These are phyloP conservation scores for Fusarium proliferatum DNA, from an alignment of 2,329 filamentous ascomycete species.

Conservation along the genomic window DNA sequence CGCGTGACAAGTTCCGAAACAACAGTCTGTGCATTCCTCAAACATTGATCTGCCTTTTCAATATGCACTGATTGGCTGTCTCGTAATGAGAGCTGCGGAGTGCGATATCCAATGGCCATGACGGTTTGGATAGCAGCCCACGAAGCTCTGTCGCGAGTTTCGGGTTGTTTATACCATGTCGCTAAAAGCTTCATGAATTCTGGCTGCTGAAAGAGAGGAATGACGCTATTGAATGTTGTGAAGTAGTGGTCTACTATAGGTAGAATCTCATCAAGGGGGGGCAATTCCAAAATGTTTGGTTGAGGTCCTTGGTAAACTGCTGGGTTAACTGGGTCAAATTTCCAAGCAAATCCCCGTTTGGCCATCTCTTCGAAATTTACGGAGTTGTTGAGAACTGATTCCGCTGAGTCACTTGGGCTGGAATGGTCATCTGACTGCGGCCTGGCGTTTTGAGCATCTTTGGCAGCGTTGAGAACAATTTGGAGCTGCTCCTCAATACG, in stretches of 20 bases:
- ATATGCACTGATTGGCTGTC: slow-evolving; percentile 31
- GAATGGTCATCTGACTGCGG: slow-evolving; percentile 20
- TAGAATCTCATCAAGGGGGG: slow-evolving; percentile 50
- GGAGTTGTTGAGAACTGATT: neutral
- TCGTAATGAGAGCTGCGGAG: slow-evolving; percentile 32
- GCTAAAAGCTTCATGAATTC: slow-evolving; percentile 52
- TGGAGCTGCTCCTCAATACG: slow-evolving; percentile 50
- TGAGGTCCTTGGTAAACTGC: slow-evolving; percentile 32
- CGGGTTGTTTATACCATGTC: slow-evolving; percentile 48
- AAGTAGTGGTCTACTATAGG: slow-evolving; percentile 54
- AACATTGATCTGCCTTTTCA: slow-evolving; percentile 44
- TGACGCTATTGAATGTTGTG: slow-evolving; percentile 48
- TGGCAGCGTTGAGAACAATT: slow-evolving; percentile 44
- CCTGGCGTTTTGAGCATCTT: slow-evolving; percentile 10
- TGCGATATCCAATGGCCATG: slow-evolving; percentile 51
- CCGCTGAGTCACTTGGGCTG: slow-evolving; percentile 1
- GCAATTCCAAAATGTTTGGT: slow-evolving; percentile 40
- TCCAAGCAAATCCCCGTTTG: slow-evolving; percentile 11
- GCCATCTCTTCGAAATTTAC: neutral
- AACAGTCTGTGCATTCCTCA: slow-evolving; percentile 53
- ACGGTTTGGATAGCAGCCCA: slow-evolving; percentile 56
- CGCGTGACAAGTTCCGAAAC: slow-evolving; percentile 53
- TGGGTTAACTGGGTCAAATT: slow-evolving; percentile 39
- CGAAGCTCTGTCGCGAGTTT: slow-evolving; percentile 36
- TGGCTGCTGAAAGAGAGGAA: slow-evolving; percentile 53